Conservation (phyloP, 2,329 filamentous ascomycete species). For the Incumbomyces lentus region DNA sequence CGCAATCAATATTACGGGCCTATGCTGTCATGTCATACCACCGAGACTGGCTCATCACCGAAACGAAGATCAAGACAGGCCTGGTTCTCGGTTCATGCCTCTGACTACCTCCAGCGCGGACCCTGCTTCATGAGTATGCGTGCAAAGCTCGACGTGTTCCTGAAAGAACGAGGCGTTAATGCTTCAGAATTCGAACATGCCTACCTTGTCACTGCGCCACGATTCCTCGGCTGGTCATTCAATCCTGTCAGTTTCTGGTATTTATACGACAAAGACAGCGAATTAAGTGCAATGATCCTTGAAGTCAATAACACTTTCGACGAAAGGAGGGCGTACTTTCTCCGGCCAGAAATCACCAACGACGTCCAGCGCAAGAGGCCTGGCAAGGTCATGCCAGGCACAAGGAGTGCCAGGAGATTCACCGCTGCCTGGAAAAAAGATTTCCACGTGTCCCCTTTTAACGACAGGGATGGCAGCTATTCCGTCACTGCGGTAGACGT, state of each 20-base stretch:
- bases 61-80: slow-evolving; percentile 34
- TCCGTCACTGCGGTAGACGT: slow-evolving; percentile 42
- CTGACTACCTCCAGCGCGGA: too few species aligned
- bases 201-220: slow-evolving; percentile 61
- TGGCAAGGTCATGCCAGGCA: slow-evolving; percentile 23
- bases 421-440: slow-evolving; percentile 54
- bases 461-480: slow-evolving; percentile 48
- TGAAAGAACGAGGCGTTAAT: slow-evolving; percentile 48
- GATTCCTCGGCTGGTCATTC: slow-evolving; percentile 60
- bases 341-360: too few species aligned
- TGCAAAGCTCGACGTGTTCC: slow-evolving; percentile 50
- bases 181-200: slow-evolving; percentile 49
- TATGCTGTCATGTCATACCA: slow-evolving; percentile 44
- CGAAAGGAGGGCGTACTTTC: too few species aligned
- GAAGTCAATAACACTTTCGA: too few species aligned
- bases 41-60: slow-evolving; percentile 54
- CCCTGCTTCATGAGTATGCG: slow-evolving; percentile 48
- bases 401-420: slow-evolving; percentile 39
- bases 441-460: slow-evolving; percentile 70
- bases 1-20: slow-evolving; percentile 30
- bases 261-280: slow-evolving; percentile 50
- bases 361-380: too few species aligned
- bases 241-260: slow-evolving; percentile 75
- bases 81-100: too few species aligned
- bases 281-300: slow-evolving; percentile 51